These are phyloP conservation scores for Penicillium egyptiacum DNA, from an alignment of 495 filamentous ascomycete genomes.

Conservation along the genomic window DNA sequence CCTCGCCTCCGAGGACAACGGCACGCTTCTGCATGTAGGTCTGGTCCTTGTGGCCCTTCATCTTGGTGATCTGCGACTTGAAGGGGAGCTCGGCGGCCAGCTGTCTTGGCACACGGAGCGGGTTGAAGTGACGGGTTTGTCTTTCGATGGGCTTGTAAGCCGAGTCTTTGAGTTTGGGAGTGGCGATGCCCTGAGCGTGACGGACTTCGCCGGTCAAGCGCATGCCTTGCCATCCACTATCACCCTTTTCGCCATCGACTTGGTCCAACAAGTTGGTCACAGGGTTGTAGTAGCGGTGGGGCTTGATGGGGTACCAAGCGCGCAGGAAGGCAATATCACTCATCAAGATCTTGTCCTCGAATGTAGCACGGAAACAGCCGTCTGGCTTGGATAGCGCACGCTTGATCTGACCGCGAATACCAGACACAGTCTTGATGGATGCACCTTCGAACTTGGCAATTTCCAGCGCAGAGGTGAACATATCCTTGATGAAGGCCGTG, in stretches of 20 bases:
- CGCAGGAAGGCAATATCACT: slow-evolving; percentile 93
- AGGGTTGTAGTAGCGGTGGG: slow-evolving; percentile 93
- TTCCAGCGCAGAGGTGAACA: slow-evolving; percentile 90
- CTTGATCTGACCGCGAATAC: slow-evolving; percentile 95
- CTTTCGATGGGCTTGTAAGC: slow-evolving; percentile 82
- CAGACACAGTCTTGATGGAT: slow-evolving; percentile 90
- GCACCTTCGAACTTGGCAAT: slow-evolving; percentile 98
- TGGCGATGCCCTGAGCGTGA: slow-evolving; percentile 68
- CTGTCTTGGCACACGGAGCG: slow-evolving; percentile 80
- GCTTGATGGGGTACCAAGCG: slow-evolving; percentile 95
- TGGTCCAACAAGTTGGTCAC: slow-evolving; percentile 81
- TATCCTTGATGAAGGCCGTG: slow-evolving; percentile 97
- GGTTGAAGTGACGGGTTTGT: slow-evolving; percentile 83
- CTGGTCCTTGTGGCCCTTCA: slow-evolving; percentile 72
- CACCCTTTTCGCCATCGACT: slow-evolving; percentile 34
- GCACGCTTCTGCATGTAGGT: slow-evolving; percentile 95
- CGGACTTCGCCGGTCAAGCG: slow-evolving; percentile 93
- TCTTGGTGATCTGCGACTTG: slow-evolving; percentile 85
- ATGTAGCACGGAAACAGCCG: slow-evolving; percentile 91
- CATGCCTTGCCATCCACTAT: slow-evolving; percentile 77
- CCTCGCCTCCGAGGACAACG: slow-evolving; percentile 78
- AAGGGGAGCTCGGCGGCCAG: slow-evolving; percentile 85
- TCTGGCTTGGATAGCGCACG: slow-evolving; percentile 86
- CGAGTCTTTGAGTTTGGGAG: slow-evolving; percentile 75
- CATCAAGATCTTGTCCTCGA: slow-evolving; percentile 97